These are phyloP conservation scores for Inga laurina DNA, from an alignment of 306 rosid genomes.

Conservation along the genomic window DNA sequence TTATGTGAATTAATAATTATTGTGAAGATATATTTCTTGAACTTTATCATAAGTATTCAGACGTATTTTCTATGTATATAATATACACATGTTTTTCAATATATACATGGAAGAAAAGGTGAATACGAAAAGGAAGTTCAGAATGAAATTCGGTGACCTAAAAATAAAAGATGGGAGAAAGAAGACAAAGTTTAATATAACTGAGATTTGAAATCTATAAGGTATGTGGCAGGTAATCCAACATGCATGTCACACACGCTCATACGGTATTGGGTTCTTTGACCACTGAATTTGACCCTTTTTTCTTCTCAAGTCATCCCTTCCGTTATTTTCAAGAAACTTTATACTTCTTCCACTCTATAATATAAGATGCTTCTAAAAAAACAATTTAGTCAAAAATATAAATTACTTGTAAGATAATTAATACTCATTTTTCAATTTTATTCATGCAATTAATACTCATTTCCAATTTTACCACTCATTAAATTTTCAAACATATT, in stretches of 20 bases:
- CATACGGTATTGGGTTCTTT: not conserved
- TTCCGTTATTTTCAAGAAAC: not conserved
- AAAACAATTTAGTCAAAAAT: no score
- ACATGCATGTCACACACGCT: not conserved
- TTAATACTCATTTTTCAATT: no score
- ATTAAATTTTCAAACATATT: no score
- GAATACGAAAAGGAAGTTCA: not conserved
- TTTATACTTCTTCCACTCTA: not conserved
- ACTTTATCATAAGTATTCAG: not conserved
- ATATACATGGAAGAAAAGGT: not conserved
- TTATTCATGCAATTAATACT: no score
- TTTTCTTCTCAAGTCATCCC: not conserved
- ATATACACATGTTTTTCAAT: not conserved
- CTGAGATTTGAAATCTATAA: not conserved
- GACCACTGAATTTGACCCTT: not conserved
- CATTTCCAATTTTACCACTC: no score
- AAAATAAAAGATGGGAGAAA: not conserved
- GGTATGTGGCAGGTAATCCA: conserved; percentile 1
- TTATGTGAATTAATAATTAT: no score
- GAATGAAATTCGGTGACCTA: not conserved
- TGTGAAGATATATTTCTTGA: not conserved
- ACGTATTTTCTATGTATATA: not conserved
- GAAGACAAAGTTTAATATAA: not conserved
- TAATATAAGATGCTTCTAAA: no score
- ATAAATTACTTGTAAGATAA: no score